phyloP scores from a whole-genome alignment of 805 yeast genomes.

The Barnettozyma californica region DNA sequence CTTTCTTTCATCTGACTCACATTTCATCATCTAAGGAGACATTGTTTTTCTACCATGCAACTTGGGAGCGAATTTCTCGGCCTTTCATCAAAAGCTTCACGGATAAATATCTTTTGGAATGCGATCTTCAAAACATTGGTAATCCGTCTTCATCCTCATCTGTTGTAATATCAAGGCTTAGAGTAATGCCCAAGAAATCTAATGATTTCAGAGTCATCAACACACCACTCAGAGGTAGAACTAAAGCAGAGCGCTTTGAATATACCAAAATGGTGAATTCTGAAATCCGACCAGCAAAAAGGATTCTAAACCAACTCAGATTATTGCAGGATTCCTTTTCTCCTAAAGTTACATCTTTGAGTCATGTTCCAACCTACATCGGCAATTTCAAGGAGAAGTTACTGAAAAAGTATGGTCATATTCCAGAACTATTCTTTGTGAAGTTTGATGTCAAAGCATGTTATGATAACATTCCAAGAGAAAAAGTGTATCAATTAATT shows the following conservation, averaged over 20 bases:
- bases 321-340: conserved; percentile 20
- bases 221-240: conserved; percentile 41
- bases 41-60: conserved; percentile 49
- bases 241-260: conserved; percentile 28
- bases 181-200: conserved; percentile 54
- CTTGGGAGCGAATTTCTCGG: conserved; percentile 46
- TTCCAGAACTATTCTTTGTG: conserved; percentile 43
- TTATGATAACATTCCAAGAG: conserved; percentile 64
- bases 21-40: conserved; percentile 36
- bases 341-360: conserved; percentile 36
- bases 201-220: conserved; percentile 56
- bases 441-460: conserved; percentile 77
- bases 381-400: conserved; percentile 32
- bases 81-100: conserved; percentile 41
- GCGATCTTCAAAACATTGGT: conserved; percentile 14
- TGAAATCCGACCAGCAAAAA: conserved; percentile 40
- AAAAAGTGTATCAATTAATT: conserved; percentile 33
- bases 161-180: conserved; percentile 29
- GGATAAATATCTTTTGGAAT: conserved; percentile 28
- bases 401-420: conserved; percentile 10
- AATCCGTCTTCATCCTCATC: conserved; percentile 16
- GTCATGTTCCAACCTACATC: conserved; percentile 40
- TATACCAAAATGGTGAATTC: conserved; percentile 32
- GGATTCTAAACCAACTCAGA: conserved; percentile 32
- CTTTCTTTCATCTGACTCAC: conserved; percentile 67